Evolutionary conservation across 306 rosid genomes (phyloP), one percentile per base, ranked within the genome.

Genomic region (Castanea sativa): DNA sequence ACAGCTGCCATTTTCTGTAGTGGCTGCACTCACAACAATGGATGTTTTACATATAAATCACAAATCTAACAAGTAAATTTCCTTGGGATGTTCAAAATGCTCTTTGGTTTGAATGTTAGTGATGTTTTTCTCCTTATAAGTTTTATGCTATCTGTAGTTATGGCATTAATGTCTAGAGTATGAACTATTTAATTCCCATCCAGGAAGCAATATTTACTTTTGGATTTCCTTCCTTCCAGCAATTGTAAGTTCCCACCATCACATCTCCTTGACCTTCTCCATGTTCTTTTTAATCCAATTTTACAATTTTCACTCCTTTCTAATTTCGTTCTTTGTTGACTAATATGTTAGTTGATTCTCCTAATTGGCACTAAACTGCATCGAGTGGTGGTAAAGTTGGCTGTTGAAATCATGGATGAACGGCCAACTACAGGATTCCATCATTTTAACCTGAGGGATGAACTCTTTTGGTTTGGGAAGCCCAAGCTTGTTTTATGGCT

Each of bases 181-280:
- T 80, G 67, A 83, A 74, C 79, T 52, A 65, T 78, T 35, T 78
- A 56, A 29, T 57, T 84, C 74, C 78, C 64, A 74, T 83, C 80
- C 97, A 95, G 98, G 99, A 83, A 89, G 89, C 90, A 86, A 90
- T 73, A 78, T 91, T 51, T 95, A 95, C 92, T 92, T 95, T 68
- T 95, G 99, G 97, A 90, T 92, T 75, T 95, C 99, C 80, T 95
- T 92, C 83, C 84, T 92, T 76, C 99, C 98, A 21, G 88, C 93
- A 49, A 86, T 92, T 80, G 99, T 92, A 88, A 91, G 97, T 84
- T 75, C 68, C 75, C 63, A 67, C 41, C 38, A 72, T 53, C 45
- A 15, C 45, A 32, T 41, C 69, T 69, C 30, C 41, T 30, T 13
- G 32, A 29, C n/a, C 73, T 57, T 80, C 19, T 69, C 32, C 18